A percentile compares a stretch with the other conserved stretches of the same genome.
phyloP scores from a whole-genome alignment of 768 basidiomycete genomes.

The Clavulina sp. region DNA sequence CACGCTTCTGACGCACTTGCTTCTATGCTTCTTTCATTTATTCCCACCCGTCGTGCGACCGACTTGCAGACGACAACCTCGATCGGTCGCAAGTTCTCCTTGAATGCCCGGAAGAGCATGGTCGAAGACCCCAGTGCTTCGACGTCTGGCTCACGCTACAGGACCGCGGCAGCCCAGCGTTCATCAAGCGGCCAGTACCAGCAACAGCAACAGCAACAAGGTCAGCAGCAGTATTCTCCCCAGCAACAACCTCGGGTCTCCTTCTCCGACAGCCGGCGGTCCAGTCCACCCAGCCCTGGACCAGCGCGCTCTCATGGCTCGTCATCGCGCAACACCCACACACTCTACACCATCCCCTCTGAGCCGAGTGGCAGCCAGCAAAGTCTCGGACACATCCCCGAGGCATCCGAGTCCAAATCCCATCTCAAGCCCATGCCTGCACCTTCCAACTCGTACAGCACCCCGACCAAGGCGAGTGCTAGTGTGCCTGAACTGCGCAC shows the following conservation, averaged over 20 bases:
- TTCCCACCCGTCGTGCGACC: no score
- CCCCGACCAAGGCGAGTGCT: slow-evolving; percentile 34
- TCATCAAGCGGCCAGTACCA: no score
- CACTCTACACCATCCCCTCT: slow-evolving; percentile 1
- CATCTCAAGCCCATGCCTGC: slow-evolving; percentile 5
- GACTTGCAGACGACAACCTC: slow-evolving; percentile 7
- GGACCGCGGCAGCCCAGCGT: no score
- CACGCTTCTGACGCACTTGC: background rate
- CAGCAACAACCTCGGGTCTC: no score
- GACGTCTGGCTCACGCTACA: no score
- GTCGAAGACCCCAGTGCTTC: background rate
- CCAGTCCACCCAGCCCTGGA: background rate
- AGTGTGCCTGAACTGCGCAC: slow-evolving; percentile 35
- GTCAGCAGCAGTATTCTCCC: no score
- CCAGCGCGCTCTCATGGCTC: background rate
- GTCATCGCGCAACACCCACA: background rate
- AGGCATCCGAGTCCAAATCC: no score
- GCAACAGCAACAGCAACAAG: no score
- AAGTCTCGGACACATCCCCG: no score
- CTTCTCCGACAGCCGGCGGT: background rate
- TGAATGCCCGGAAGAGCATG: background rate
- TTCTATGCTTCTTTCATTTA: background rate
- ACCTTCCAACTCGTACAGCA: slow-evolving; percentile 18
- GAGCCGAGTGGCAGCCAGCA: background rate
- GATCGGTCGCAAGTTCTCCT: slow-evolving; percentile 10